Percentiles rank a stretch among this genome's conserved stretches.
Conservation (phyloP, 2,329 filamentous ascomycete species). For the Dendryphion nanum region DNA sequence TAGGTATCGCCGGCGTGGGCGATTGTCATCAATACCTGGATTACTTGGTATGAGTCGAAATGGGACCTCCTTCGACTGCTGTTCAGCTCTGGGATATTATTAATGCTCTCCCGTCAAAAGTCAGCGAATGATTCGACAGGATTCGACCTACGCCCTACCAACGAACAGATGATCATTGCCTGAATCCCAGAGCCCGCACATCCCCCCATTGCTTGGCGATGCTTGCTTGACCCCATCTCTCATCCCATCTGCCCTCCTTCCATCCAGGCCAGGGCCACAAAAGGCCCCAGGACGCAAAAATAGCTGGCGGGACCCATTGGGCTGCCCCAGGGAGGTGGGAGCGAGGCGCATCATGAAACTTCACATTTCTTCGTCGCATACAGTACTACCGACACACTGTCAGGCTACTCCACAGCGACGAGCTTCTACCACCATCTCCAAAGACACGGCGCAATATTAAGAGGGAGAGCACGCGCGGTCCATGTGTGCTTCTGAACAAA, state of each 20-base stretch:
- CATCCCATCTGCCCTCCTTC: too few relatives aligned
- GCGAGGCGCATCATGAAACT: constrained; percentile 17
- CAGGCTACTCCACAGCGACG: too few relatives aligned
- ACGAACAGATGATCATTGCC: constrained; percentile 15
- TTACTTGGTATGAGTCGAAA: too few relatives aligned
- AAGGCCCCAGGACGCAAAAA: background rate
- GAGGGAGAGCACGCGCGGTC: background rate
- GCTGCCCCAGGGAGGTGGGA: background rate
- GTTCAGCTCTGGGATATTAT: too few relatives aligned
- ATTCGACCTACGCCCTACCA: constrained; percentile 14
- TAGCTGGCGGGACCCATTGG: background rate
- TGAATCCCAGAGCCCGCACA: constrained; percentile 4
- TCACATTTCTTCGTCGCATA: constrained; percentile 9
- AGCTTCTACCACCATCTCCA: too few relatives aligned
- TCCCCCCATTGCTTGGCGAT: background rate
- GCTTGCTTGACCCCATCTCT: constrained; percentile 19
- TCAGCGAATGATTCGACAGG: background rate
- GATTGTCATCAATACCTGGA: too few relatives aligned
- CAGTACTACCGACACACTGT: too few relatives aligned
- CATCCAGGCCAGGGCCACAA: background rate
- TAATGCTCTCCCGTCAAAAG: too few relatives aligned
- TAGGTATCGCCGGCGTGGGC: too few relatives aligned
- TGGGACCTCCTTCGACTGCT: background rate
- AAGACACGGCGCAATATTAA: background rate
- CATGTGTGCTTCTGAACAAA: background rate